Conservation (phyloP, 1,284 basidiomycete species). For the Marasmius sp. region DNA sequence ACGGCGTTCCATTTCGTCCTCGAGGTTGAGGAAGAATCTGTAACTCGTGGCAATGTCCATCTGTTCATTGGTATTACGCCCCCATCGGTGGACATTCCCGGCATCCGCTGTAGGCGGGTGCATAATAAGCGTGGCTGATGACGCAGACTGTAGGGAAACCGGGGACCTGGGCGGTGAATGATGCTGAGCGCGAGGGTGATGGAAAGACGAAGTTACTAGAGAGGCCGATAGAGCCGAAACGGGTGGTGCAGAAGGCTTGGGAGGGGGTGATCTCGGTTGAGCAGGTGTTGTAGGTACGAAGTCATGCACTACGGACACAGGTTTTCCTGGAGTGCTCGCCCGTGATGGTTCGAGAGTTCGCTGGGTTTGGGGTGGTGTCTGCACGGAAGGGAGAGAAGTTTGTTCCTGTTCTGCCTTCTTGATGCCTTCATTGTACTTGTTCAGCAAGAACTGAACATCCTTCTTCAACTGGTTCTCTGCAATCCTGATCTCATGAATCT, state of each 20-base stretch:
- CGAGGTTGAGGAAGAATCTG: constrained; percentile 59
- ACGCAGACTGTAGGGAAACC: constrained; percentile 26
- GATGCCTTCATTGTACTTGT: constrained; percentile 52
- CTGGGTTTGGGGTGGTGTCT: constrained; percentile 4
- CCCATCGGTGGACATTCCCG: constrained; percentile 43
- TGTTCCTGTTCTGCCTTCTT: constrained; percentile 45
- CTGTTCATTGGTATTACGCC: constrained; percentile 57
- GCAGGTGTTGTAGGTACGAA: constrained; percentile 48
- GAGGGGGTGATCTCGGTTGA: constrained; percentile 20
- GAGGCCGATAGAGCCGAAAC: constrained; percentile 71
- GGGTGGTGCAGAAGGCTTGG: constrained; percentile 37
- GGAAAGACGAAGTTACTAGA: constrained; percentile 58
- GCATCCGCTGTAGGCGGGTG: constrained; percentile 27
- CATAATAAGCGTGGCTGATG: constrained; percentile 35
- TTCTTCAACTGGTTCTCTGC: constrained; percentile 54
- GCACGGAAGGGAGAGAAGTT: constrained; percentile 13
- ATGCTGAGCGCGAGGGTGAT: constrained; percentile 41
- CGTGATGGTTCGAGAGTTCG: constrained; percentile 4
- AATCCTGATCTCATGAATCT: constrained; percentile 55
- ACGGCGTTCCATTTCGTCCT: constrained; percentile 52
- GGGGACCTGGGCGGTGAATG: constrained; percentile 18
- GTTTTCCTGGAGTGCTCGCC: background rate
- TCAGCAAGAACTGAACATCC: constrained; percentile 67
- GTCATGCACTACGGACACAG: constrained; percentile 37
- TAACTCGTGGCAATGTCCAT: constrained; percentile 70